A percentile compares a stretch with the other conserved stretches of the same genome.
phyloP scores from a whole-genome alignment of 2,329 filamentous ascomycete species.

The Alternaria metachromatica region DNA sequence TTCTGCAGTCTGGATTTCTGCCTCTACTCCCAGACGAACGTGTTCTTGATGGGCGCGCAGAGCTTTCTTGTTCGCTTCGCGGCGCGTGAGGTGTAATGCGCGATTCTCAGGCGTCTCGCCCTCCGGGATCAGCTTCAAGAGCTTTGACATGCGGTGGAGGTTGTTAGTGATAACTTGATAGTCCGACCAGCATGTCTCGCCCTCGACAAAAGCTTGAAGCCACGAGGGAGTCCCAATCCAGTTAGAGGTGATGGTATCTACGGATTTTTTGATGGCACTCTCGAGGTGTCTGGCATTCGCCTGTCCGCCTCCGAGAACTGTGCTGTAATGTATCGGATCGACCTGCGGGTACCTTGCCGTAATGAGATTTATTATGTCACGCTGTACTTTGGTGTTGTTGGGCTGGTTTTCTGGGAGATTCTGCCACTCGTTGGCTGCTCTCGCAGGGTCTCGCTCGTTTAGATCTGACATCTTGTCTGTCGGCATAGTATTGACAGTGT shows the following conservation, averaged over 20 bases:
- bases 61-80: not conserved
- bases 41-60: not conserved
- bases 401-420: too few relatives aligned
- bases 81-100: not conserved
- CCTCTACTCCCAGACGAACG: not conserved
- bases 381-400: too few relatives aligned
- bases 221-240: not conserved
- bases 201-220: not conserved
- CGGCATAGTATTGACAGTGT: too few relatives aligned
- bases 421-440: too few relatives aligned
- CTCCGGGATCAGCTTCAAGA: not conserved
- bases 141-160: not conserved
- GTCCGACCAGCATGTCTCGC: not conserved
- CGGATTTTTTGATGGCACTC: not conserved
- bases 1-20: not conserved
- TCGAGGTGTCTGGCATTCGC: not conserved
- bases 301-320: too few relatives aligned
- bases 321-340: too few relatives aligned
- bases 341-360: too few relatives aligned
- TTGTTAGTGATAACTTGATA: not conserved
- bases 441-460: too few relatives aligned
- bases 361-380: fast-evolving
- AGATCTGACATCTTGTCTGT: too few relatives aligned
- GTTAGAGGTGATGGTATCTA: not conserved
- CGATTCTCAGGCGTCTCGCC: not conserved